These are phyloP conservation scores for Wallacemonas rigidus DNA, from an alignment of 208 protist genomes.

Conservation along the genomic window DNA sequence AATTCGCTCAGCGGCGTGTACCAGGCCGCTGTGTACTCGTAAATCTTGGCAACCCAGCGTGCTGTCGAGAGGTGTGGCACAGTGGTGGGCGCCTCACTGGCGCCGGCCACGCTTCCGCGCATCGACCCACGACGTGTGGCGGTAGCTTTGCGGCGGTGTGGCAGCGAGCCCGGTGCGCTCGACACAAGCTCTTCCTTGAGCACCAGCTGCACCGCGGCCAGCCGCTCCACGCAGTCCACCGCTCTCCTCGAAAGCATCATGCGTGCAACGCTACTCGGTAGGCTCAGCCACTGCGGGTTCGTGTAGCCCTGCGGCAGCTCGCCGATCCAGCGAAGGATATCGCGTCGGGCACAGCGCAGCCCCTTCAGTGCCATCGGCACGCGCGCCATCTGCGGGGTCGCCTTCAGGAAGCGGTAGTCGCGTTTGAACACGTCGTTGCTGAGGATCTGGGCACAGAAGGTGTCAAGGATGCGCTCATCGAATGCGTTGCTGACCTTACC, in stretches of 20 bases:
- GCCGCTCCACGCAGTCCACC: conserved; percentile 60
- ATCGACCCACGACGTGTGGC: neutral
- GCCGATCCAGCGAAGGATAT: conserved; percentile 90
- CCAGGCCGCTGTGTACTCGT: conserved; percentile 50
- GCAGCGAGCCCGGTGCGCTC: neutral
- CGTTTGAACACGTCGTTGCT: conserved; percentile 54
- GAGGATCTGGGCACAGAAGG: conserved; percentile 91
- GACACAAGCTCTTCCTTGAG: conserved; percentile 58
- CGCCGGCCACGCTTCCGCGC: neutral
- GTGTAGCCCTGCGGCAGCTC: conserved; percentile 70
- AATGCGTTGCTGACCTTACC: conserved; percentile 97
- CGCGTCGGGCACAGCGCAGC: conserved; percentile 32
- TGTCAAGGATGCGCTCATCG: conserved; percentile 94
- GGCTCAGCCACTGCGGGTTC: conserved; percentile 92
- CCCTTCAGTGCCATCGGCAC: conserved; percentile 29
- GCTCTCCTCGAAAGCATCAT: conserved; percentile 70
- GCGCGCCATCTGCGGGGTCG: conserved; percentile 1
- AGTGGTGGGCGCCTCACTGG: neutral
- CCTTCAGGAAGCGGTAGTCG: conserved; percentile 5
- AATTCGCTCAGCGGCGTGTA: conserved; percentile 19
- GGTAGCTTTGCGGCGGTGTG: neutral
- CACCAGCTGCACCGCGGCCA: conserved; percentile 58
- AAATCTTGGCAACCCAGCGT: conserved; percentile 56
- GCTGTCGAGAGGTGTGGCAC: conserved; percentile 12
- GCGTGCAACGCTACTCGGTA: conserved; percentile 91